Conservation (phyloP, 768 basidiomycete species). For the Hortiboletus campestris region DNA sequence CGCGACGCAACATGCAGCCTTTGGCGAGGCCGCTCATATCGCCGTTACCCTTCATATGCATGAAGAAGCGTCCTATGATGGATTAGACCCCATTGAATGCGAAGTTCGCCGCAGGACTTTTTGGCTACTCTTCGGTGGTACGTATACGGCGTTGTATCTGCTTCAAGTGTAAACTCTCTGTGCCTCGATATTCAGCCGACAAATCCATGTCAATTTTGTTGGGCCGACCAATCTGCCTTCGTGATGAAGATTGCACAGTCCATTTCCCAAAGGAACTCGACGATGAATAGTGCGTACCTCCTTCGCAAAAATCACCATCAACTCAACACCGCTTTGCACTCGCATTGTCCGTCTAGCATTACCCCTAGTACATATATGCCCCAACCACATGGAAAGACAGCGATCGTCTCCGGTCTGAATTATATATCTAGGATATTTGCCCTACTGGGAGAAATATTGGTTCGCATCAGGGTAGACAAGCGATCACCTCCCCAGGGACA, state of each 20-base stretch:
- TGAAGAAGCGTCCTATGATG: conserved; percentile 80
- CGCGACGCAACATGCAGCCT: conserved; percentile 83
- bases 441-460: conserved; percentile 80
- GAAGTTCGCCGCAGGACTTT: conserved; percentile 84
- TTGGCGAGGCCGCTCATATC: conserved; percentile 84
- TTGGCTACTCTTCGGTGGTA: conserved; percentile 89
- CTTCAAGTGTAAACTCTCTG: background rate
- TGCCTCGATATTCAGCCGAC: conserved; percentile 53
- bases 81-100: conserved; percentile 82
- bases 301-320: conserved; percentile 21
- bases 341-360: conserved; percentile 49
- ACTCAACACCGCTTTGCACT: conserved; percentile 25
- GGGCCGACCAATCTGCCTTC: conserved; percentile 79
- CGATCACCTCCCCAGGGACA: conserved; percentile 83
- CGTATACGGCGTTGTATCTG: conserved; percentile 21
- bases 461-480: conserved; percentile 84
- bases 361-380: conserved; percentile 80
- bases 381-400: conserved; percentile 85
- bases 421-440: conserved; percentile 86
- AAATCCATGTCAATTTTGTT: conserved; percentile 87
- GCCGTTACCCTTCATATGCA: conserved; percentile 82
- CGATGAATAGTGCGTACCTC: conserved; percentile 75
- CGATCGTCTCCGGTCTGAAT: conserved; percentile 83
- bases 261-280: conserved; percentile 87
- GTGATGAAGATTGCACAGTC: conserved; percentile 88